These are phyloP conservation scores for Talaromyces islandicus DNA, from an alignment of 2,329 filamentous ascomycete species.

Conservation along the genomic window DNA sequence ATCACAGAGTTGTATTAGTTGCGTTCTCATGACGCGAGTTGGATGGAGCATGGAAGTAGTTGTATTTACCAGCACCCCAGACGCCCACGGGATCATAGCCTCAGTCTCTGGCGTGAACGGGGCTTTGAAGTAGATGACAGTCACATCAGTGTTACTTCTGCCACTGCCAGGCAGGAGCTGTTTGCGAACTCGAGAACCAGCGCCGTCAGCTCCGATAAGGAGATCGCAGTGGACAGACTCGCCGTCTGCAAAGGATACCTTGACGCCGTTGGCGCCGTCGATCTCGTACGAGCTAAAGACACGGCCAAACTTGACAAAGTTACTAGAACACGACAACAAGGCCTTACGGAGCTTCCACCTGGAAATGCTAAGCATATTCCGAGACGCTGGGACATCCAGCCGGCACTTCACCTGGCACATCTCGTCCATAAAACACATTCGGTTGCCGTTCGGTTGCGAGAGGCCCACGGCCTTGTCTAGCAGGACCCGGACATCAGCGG, in stretches of 20 bases:
- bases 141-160: slow-evolving; percentile 31
- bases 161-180: slow-evolving; percentile 31
- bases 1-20: not conserved
- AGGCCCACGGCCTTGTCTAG: not conserved
- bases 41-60: not conserved
- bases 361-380: not conserved
- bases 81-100: slow-evolving; percentile 1
- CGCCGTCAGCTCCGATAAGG: slow-evolving; percentile 37
- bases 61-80: not conserved
- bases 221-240: slow-evolving; percentile 23
- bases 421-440: not conserved
- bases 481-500: not conserved
- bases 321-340: not conserved
- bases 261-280: slow-evolving; percentile 12
- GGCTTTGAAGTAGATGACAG: slow-evolving; percentile 38
- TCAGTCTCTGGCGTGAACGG: slow-evolving; percentile 14
- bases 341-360: not conserved
- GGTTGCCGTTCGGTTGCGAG: not conserved
- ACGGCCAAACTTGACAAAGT: not conserved
- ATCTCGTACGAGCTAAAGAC: not conserved
- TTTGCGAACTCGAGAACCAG: slow-evolving; percentile 30
- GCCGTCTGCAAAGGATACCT: slow-evolving; percentile 29
- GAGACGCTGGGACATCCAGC: not conserved
- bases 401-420: not conserved
- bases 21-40: not conserved